Evolutionary conservation across 2,329 filamentous ascomycete species (phyloP), one percentile per base, ranked within the genome.

Genomic region (Cladosporium halotolerans): DNA sequence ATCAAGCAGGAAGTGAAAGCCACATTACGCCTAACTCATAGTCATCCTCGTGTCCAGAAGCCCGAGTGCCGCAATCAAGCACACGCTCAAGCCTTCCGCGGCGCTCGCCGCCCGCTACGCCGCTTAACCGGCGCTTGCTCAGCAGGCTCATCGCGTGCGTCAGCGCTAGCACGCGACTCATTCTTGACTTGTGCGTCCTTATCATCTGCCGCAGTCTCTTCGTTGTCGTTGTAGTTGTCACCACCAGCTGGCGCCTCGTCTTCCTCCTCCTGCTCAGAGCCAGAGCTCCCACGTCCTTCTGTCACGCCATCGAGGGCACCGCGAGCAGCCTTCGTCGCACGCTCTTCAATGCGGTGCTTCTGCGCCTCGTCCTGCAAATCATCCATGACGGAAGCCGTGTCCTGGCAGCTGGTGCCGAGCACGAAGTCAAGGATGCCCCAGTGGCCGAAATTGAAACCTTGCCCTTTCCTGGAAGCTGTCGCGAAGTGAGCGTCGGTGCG

Each of bases 341-440:
- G 67, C 32, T 71, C 75, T 63, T 74, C 73, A 7, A 81, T 67
- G 44, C 74, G 69, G 64, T 79, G 78, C 67, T 79, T 81, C 45
- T 78, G 74, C 19, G 76, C 77, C 66, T 83, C 79, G 31, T 75
- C 74, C 47, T 73, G 75, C 16, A 81, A 61, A 63, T 83, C 78
- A 46, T 78, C 75, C 14, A 79, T 66, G 3, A 82, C 74, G 61
- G 81, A 75, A 11, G 75, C 72, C 1, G 79, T 79, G 5, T 77
- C 9, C 6, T 58, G 52, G 51, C 64, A 68, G 4, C 60, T 57
- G n/a, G 79, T 86, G 28, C 76, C 83, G 56, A 78, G 73, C 1
- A 75, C 60, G 78, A 82, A 85, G 64, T 87, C 84, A 56, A 86
- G 56, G 2, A 86, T 57, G 0, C 83, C 84, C 76, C 78, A 82